Conservation (phyloP, 805 yeast species). For the Wickerhamiella galacta region DNA sequence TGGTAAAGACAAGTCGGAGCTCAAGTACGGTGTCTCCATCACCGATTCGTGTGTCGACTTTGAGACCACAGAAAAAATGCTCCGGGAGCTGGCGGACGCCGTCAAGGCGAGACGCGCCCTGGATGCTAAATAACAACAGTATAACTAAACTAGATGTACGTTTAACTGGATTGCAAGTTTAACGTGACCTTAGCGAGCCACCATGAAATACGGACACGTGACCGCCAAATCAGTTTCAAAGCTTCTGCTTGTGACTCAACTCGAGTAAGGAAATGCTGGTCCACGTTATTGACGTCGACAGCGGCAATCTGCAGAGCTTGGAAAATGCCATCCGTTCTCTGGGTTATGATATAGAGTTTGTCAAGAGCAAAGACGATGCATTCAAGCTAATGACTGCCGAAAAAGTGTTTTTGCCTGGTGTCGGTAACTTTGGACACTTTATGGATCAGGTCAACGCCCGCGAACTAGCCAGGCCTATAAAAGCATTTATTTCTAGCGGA, state of each 20-base stretch:
- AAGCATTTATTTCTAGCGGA: conserved; percentile 53
- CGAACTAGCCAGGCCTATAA: conserved; percentile 49
- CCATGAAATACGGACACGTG: too few relatives aligned
- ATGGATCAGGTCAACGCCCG: conserved; percentile 48
- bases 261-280: conserved; percentile 24
- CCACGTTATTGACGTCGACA: conserved; percentile 80
- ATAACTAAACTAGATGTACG: not conserved
- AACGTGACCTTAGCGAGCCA: too few relatives aligned
- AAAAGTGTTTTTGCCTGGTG: conserved; percentile 79
- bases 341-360: conserved; percentile 39
- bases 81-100: conserved; percentile 58
- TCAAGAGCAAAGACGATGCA: conserved; percentile 14
- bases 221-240: too few relatives aligned
- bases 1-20: conserved; percentile 44
- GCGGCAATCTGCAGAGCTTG: conserved; percentile 84
- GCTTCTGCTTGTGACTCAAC: too few relatives aligned
- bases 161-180: too few relatives aligned
- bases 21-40: conserved; percentile 85
- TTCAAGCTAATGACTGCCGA: conserved; percentile 27
- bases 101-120: conserved; percentile 56
- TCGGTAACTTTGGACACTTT: conserved; percentile 93
- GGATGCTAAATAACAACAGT: conserved; percentile 7
- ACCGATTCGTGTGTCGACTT: conserved; percentile 97
- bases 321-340: conserved; percentile 67
- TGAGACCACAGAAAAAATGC: conserved; percentile 64